Conservation (phyloP, 306 rosid species). For the Corylus avellana region DNA sequence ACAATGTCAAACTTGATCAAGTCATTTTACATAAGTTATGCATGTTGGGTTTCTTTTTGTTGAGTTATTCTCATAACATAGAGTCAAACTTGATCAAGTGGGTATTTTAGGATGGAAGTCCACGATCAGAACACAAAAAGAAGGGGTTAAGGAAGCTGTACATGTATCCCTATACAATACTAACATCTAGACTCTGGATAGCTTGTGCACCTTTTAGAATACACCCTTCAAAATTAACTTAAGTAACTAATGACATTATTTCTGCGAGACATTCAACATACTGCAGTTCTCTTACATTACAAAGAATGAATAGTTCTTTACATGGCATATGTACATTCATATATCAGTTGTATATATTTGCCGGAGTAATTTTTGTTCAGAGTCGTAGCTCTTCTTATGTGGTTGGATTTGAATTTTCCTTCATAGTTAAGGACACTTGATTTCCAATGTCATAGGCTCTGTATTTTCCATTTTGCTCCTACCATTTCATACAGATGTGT, state of each 20-base stretch:
- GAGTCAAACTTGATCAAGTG: conserved; percentile 5
- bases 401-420: conserved; percentile 21
- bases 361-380: background rate
- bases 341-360: background rate
- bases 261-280: background rate
- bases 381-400: conserved; percentile 15
- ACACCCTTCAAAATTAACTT: background rate
- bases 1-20: conserved; percentile 9
- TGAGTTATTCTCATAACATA: conserved; percentile 3
- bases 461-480: conserved; percentile 1
- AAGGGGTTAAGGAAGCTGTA: background rate
- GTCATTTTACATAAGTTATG: conserved; percentile 23
- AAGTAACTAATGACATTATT: background rate
- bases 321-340: background rate
- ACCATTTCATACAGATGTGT: background rate
- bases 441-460: conserved; percentile 4
- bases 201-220: background rate
- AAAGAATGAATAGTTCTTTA: background rate
- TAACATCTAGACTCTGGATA: background rate
- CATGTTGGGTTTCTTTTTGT: conserved; percentile 13
- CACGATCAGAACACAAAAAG: background rate
- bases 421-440: conserved; percentile 16
- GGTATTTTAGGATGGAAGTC: too few relatives aligned
- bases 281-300: background rate
- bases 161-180: background rate